phyloP scores from a whole-genome alignment of 1,284 basidiomycete genomes.

The Marasmius oreades region DNA sequence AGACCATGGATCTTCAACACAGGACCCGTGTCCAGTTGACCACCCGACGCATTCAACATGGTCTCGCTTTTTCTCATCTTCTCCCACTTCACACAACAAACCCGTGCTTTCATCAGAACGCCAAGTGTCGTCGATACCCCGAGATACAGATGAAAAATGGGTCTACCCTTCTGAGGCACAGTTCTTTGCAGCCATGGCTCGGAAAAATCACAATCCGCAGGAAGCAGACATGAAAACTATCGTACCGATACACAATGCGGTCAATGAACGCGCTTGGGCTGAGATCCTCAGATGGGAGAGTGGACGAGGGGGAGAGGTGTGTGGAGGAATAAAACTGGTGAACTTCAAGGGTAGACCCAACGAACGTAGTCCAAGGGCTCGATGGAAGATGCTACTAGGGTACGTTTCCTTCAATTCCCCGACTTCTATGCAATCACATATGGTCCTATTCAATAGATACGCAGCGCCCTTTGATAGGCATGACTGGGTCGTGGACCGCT shows the following conservation, averaged over 20 bases:
- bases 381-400: constrained; percentile 84
- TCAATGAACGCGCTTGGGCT: constrained; percentile 95
- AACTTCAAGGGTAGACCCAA: constrained; percentile 82
- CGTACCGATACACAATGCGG: constrained; percentile 98
- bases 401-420: constrained; percentile 27
- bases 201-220: constrained; percentile 87
- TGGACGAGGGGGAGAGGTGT: constrained; percentile 72
- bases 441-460: constrained; percentile 53
- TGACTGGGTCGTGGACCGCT: constrained; percentile 95
- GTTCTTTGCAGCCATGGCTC: constrained; percentile 93
- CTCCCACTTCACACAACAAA: constrained; percentile 20
- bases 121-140: constrained; percentile 88
- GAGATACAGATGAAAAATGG: constrained; percentile 73
- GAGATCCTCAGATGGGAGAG: constrained; percentile 91
- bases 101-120: constrained; percentile 59
- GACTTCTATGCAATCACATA: neutral
- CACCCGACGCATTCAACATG: constrained; percentile 33
- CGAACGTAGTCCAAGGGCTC: constrained; percentile 78
- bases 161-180: constrained; percentile 98
- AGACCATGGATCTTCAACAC: constrained; percentile 35
- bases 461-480: constrained; percentile 94
- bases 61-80: constrained; percentile 14
- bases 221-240: constrained; percentile 90
- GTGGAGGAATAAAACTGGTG: constrained; percentile 82
- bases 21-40: constrained; percentile 54